Conservation (phyloP, 1,284 basidiomycete species). For the Grifola frondosa region DNA sequence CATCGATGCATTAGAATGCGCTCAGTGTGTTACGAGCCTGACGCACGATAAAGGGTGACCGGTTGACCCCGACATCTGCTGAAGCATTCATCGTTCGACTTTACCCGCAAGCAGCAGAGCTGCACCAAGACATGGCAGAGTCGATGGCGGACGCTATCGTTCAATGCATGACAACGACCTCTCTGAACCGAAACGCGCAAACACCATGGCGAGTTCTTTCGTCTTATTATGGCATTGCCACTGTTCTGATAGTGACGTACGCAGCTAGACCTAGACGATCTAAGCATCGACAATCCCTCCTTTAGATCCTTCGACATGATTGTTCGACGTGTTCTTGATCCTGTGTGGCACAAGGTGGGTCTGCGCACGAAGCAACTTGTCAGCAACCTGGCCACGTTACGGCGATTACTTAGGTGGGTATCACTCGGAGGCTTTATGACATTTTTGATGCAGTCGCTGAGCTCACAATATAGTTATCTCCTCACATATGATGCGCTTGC, state of each 20-base stretch:
- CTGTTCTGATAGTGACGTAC: background rate
- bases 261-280: slow-evolving; percentile 92
- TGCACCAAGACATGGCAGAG: slow-evolving; percentile 86
- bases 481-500: slow-evolving; percentile 90
- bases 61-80: slow-evolving; percentile 77
- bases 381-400: slow-evolving; percentile 82
- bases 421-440: background rate
- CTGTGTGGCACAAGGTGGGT: slow-evolving; percentile 96
- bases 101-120: slow-evolving; percentile 79
- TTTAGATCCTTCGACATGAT: slow-evolving; percentile 92
- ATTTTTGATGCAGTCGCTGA: slow-evolving; percentile 1
- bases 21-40: no score
- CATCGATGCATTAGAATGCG: slow-evolving; percentile 12
- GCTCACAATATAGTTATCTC: slow-evolving; percentile 61
- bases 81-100: slow-evolving; percentile 92
- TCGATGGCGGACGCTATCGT: slow-evolving; percentile 89
- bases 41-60: slow-evolving; percentile 55
- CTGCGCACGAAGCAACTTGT: slow-evolving; percentile 92
- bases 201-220: slow-evolving; percentile 60
- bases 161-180: slow-evolving; percentile 95
- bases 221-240: background rate
- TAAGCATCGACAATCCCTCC: slow-evolving; percentile 92
- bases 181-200: slow-evolving; percentile 87
- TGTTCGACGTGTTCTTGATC: slow-evolving; percentile 86
- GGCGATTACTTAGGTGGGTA: slow-evolving; percentile 79